Percentiles rank a stretch among this genome's conserved stretches.
Evolutionary conservation across 352 stramenopile genomes (phyloP).

Genomic region (Phytophthora vignae): DNA sequence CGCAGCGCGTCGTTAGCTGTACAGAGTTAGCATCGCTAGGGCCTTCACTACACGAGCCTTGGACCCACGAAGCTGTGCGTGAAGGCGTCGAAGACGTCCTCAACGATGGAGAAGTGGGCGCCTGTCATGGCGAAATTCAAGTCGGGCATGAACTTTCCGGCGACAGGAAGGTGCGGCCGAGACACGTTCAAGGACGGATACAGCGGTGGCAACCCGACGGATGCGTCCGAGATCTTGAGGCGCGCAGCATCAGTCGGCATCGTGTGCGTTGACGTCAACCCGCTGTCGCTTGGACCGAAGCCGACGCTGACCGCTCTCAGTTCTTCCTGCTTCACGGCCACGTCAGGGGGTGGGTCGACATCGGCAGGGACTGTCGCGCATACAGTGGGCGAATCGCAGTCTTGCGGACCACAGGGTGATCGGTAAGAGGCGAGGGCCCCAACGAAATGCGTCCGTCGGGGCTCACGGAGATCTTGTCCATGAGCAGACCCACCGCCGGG

Average conservation of each 20-base stretch:
- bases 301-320: neutral
- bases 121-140: neutral
- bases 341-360: neutral
- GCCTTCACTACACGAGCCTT: neutral
- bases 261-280: neutral
- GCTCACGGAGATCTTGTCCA: conserved; percentile 15
- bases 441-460: conserved; percentile 2
- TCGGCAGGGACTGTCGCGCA: neutral
- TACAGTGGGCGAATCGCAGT: neutral
- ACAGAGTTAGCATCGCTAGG: neutral
- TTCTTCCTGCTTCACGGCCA: conserved; percentile 7
- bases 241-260: neutral
- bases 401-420: neutral
- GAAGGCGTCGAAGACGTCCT: neutral
- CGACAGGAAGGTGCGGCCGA: conserved; percentile 3
- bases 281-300: neutral
- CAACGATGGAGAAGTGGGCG: neutral
- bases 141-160: neutral
- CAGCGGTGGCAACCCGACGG: neutral
- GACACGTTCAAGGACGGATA: neutral
- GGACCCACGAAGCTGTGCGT: neutral
- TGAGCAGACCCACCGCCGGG: conserved; percentile 10
- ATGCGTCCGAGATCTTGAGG: neutral
- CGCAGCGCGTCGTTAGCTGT: neutral
- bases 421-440: neutral